Evolutionary conservation across 2,329 filamentous ascomycete species (phyloP).

Genomic region (Diatrype stigma): DNA sequence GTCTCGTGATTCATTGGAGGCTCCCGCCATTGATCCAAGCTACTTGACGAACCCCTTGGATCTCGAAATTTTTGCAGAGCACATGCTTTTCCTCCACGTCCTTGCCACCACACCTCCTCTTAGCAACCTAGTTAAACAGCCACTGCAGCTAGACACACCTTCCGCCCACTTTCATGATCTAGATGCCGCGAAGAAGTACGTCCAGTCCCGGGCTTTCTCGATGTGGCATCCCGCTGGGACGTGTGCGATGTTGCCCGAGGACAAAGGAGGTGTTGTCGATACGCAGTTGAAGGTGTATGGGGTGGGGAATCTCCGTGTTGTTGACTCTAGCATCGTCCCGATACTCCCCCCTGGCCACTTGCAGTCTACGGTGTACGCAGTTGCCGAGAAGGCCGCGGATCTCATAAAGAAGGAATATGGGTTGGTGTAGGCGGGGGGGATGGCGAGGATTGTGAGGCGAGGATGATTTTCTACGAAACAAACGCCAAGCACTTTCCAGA

Average conservation of each 20-base stretch:
- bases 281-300: conserved; percentile 30
- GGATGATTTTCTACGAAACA: no score
- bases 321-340: conserved; percentile 32
- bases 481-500: no score
- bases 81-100: conserved; percentile 10
- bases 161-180: conserved; percentile 3
- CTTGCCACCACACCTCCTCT: conserved; percentile 8
- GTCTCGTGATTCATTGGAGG: conserved; percentile 3
- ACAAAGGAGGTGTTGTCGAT: conserved; percentile 32
- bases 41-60: conserved; percentile 16
- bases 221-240: conserved; percentile 21
- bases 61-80: conserved; percentile 12
- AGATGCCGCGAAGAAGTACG: conserved; percentile 13
- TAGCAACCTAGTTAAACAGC: conserved; percentile 12
- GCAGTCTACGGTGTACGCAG: conserved; percentile 26
- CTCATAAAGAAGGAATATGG: conserved; percentile 19
- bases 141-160: background rate
- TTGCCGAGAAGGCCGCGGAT: conserved; percentile 29
- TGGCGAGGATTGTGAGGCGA: no score
- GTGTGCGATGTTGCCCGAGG: conserved; percentile 29
- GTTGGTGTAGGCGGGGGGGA: background rate
- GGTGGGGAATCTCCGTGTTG: conserved; percentile 29
- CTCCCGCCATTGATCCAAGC: conserved; percentile 10
- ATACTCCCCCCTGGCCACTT: conserved; percentile 29
- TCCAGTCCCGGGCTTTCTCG: conserved; percentile 11